Conservation (phyloP, 352 stramenopile species). For the Blastocystis sp. region DNA sequence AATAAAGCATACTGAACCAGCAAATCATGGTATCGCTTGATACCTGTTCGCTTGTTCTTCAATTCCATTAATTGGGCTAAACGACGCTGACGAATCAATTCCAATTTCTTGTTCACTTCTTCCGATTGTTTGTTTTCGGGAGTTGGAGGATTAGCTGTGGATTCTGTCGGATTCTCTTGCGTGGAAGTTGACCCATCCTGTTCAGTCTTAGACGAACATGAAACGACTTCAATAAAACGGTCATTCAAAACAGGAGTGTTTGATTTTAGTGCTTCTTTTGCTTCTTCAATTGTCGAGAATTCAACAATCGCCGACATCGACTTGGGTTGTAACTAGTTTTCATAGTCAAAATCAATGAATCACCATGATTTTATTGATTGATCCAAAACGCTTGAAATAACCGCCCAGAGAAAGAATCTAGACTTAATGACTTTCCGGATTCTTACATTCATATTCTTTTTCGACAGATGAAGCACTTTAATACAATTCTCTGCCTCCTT, state of each 20-base stretch:
- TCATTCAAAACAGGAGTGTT: constrained; percentile 34
- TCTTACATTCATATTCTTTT: constrained; percentile 23
- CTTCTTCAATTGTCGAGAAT: not conserved
- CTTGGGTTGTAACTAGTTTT: not conserved
- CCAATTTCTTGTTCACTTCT: constrained; percentile 45
- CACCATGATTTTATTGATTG: not conserved
- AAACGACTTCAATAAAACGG: constrained; percentile 16
- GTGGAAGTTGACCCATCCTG: not conserved
- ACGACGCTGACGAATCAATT: constrained; percentile 15
- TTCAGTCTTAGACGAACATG: not conserved
- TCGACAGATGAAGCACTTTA: constrained; percentile 3
- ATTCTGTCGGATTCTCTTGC: not conserved
- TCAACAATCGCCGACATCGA: constrained; percentile 20
- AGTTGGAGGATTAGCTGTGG: not conserved
- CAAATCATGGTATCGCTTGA: not conserved
- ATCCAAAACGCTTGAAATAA: constrained; percentile 43
- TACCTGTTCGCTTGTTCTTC: constrained; percentile 8
- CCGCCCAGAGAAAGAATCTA: constrained; percentile 6
- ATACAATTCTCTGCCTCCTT: constrained; percentile 49
- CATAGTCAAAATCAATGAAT: not conserved
- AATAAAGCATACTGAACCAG: not conserved
- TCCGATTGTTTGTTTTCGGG: not conserved
- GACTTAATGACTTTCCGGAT: not conserved
- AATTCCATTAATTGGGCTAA: not conserved
- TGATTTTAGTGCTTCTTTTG: not conserved